Evolutionary conservation across 2,329 filamentous ascomycete species (phyloP).

Genomic region (Aureobasidium uvarum): DNA sequence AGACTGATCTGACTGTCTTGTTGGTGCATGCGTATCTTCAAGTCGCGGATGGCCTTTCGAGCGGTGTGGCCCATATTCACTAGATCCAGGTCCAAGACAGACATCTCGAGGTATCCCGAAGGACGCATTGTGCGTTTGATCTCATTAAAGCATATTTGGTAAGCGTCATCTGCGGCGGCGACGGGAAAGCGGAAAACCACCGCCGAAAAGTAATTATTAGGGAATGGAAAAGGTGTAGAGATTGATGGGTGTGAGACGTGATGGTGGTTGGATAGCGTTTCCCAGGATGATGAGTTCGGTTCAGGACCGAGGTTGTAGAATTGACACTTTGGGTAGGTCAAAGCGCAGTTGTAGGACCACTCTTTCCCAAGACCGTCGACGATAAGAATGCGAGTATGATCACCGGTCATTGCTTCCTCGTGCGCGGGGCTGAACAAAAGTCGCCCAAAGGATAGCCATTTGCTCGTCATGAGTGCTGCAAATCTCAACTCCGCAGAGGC

Average conservation of each 20-base stretch:
- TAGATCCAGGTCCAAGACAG: constrained; percentile 74
- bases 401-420: constrained; percentile 62
- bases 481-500: constrained; percentile 67
- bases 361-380: constrained; percentile 85
- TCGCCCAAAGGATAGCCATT: constrained; percentile 82
- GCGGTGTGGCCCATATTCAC: constrained; percentile 76
- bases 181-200: constrained; percentile 76
- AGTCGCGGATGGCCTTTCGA: constrained; percentile 63
- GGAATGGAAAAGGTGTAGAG: constrained; percentile 68
- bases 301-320: constrained; percentile 66
- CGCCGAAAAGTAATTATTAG: constrained; percentile 69
- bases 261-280: constrained; percentile 61
- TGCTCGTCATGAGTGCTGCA: constrained; percentile 80
- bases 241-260: constrained; percentile 68
- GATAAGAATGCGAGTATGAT: constrained; percentile 66
- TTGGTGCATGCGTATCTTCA: constrained; percentile 69
- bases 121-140: constrained; percentile 74
- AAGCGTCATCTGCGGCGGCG: constrained; percentile 65
- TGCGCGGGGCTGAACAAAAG: constrained; percentile 78
- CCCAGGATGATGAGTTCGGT: constrained; percentile 29
- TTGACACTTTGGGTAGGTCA: constrained; percentile 71
- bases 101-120: constrained; percentile 75
- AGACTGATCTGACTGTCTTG: constrained; percentile 61
- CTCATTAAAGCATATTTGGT: constrained; percentile 69
- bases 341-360: constrained; percentile 82